Base-by-base conservation (phyloP, 768 basidiomycete species). In the Pulveroboletus sp. region DNA sequence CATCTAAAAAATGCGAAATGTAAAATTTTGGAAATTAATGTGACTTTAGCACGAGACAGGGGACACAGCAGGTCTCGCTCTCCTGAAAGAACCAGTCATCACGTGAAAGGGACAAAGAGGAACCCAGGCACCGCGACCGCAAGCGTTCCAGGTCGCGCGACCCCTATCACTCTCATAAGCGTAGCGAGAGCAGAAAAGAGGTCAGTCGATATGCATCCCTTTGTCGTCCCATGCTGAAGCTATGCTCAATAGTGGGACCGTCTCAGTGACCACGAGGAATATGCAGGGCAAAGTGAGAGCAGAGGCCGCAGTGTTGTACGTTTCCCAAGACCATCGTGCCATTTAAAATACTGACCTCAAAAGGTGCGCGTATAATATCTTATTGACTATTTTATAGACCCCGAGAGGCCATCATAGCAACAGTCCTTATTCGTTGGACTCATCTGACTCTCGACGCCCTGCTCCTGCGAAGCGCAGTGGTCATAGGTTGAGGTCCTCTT, bases 221-320 rank as follows among this genome's bases (percentile, higher is more conserved):
- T 6, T 27, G 5, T 9, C 2, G 13, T 14, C 12, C 7, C 4
- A 13, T 26, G 27, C 45, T 49, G 20, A 34, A 32, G 1, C 2
- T 11, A 0, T 14, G 2, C 14, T 3, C 19, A 65, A 61, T 54
- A 55, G 6, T 54, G 53, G 30, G 49, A 39, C 37, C 29, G 34
- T n/a, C 34, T 16, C 37, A 48, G 49, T 36, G 20, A 39, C 4
- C 50, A 43, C 12, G 46, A 30, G 22, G 53, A 46, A 16, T 44
- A 41, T 6, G 42, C 42, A 8, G 49, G 13, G 5, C 41, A 41
- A n/a, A 53, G 49, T 11, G 51, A 27, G n/a, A n/a, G n/a, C 13
- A 53, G 59, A 48, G 60, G 61, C 12, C 64, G 60, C 10, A 66
- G 66, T 47, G 53, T 66, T 32, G 66, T 67, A 68, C 65, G 65